Base-by-base conservation (phyloP, 345 rosid species). In the Rubroshorea leprosula region DNA sequence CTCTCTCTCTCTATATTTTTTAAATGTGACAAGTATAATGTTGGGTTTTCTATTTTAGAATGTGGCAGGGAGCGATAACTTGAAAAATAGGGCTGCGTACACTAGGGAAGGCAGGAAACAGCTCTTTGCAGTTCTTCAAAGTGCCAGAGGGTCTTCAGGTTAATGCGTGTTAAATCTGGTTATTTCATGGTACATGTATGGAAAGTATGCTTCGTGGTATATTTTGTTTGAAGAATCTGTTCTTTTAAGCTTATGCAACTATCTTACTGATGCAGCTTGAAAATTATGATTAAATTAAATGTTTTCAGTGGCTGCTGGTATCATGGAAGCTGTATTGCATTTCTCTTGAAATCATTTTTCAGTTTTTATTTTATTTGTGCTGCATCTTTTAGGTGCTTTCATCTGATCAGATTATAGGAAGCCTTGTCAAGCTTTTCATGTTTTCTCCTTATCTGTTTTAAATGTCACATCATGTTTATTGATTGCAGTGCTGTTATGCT, bases 131-230 rank as follows among this genome's bases (percentile, higher is more conserved):
- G 94, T 93, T 73, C 71, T 93, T 74, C 99, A 93, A 77, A 89
- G 91, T 85, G 97, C 97, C 39, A 85, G 91, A 76, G 97, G 97
- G 49, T 93, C 97, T 58, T 87, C 99, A 83, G 99, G 99, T 93
- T 68, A 74, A 53, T 55, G 1, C 31, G 67, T 54, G 29, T 49
- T 23, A 10, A 21, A 52, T 71, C 58, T 54, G 41, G 46, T 64
- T 68, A 10, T 35, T 35, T 35, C 11, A 3, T 35, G 5, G 12
- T 44, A 44, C 47, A 44, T 44, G 47, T 44, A 9, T 44, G 47
- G 47, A 15, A 44, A 44, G 14, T 44, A 44, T 13, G 47, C 3
- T 49, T 23, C 53, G 12, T 35, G 41, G 41, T 35, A n/a, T n/a
- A 4, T 13, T 45, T 5, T 19, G 4, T 10, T 5, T 11, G 24